phyloP scores from a whole-genome alignment of 2,329 filamentous ascomycete genomes.

The Talaromyces sp. region DNA sequence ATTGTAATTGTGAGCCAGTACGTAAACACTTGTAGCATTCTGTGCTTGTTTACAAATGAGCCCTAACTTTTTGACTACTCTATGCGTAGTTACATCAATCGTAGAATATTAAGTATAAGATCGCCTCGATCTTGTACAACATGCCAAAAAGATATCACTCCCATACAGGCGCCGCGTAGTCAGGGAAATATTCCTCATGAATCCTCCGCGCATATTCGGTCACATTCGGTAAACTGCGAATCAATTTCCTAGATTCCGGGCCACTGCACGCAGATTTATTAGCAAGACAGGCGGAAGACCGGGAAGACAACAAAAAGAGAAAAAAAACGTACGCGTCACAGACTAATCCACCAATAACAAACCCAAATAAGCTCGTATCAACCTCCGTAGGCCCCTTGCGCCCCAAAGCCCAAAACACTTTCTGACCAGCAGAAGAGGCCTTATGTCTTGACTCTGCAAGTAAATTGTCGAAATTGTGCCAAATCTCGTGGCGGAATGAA shows the following conservation, averaged over 20 bases:
- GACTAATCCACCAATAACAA: constrained; percentile 50
- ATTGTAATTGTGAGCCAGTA: not conserved
- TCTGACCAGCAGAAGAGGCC: constrained; percentile 16
- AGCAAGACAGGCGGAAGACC: not conserved
- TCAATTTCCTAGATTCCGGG: constrained; percentile 46
- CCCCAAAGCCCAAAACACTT: constrained; percentile 56
- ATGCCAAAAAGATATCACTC: not conserved
- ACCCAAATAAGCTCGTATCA: constrained; percentile 55
- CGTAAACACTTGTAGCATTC: too few species aligned
- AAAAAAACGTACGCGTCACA: constrained; percentile 48
- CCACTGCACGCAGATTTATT: constrained; percentile 30
- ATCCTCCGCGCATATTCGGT: constrained; percentile 55
- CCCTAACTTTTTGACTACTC: too few species aligned
- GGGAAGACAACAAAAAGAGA: not conserved
- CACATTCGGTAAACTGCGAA: constrained; percentile 40
- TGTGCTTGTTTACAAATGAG: too few species aligned
- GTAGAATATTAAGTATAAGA: too few species aligned
- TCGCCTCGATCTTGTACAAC: too few species aligned
- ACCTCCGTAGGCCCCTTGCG: constrained; percentile 52
- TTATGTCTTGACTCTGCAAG: constrained; percentile 37
- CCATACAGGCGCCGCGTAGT: constrained; percentile 43
- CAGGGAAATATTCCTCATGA: constrained; percentile 53
- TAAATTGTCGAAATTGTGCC: constrained; percentile 48
- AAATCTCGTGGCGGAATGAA: constrained; percentile 47
- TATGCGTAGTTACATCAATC: too few species aligned